phyloP scores from a whole-genome alignment of 495 filamentous ascomycete species.

The Penicillium psychrofluorescens region DNA sequence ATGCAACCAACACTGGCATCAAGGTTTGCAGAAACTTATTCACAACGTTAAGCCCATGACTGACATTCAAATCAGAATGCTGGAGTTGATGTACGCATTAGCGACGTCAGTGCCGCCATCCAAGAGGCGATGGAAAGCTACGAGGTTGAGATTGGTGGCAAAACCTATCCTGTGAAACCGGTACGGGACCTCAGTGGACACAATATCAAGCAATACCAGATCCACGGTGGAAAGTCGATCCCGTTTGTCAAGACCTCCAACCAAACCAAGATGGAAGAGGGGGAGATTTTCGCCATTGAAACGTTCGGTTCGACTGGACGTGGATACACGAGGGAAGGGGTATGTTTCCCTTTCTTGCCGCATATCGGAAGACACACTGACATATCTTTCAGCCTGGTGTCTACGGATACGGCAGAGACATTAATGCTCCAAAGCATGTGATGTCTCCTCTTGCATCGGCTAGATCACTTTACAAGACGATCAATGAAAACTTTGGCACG shows the following conservation, averaged over 20 bases:
- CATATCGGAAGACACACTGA: slow-evolving; percentile 7
- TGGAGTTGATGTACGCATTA: slow-evolving; percentile 55
- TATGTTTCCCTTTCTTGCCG: slow-evolving; percentile 12
- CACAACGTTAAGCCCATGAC: neutral
- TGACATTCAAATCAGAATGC: slow-evolving; percentile 33
- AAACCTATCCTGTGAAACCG: slow-evolving; percentile 50
- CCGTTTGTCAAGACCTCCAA: slow-evolving; percentile 53
- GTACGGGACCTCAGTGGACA: slow-evolving; percentile 54
- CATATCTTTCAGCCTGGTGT: slow-evolving; percentile 19
- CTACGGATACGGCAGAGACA: slow-evolving; percentile 45
- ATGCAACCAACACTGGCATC: slow-evolving; percentile 57
- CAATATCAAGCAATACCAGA: slow-evolving; percentile 50
- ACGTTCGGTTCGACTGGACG: slow-evolving; percentile 58
- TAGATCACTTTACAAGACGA: slow-evolving; percentile 50
- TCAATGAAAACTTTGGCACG: slow-evolving; percentile 58
- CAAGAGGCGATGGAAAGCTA: slow-evolving; percentile 65
- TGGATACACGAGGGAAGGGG: slow-evolving; percentile 37
- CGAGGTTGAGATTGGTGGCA: slow-evolving; percentile 51
- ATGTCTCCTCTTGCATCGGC: slow-evolving; percentile 47
- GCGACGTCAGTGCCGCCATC: slow-evolving; percentile 54
- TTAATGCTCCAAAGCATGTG: slow-evolving; percentile 40
- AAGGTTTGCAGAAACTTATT: slow-evolving; percentile 21
- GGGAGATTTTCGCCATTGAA: slow-evolving; percentile 59
- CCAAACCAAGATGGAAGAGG: slow-evolving; percentile 60
- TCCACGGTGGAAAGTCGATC: slow-evolving; percentile 55